Conservation (phyloP, 2,329 filamentous ascomycete genomes). For the Aspergillus transmontanensis region DNA sequence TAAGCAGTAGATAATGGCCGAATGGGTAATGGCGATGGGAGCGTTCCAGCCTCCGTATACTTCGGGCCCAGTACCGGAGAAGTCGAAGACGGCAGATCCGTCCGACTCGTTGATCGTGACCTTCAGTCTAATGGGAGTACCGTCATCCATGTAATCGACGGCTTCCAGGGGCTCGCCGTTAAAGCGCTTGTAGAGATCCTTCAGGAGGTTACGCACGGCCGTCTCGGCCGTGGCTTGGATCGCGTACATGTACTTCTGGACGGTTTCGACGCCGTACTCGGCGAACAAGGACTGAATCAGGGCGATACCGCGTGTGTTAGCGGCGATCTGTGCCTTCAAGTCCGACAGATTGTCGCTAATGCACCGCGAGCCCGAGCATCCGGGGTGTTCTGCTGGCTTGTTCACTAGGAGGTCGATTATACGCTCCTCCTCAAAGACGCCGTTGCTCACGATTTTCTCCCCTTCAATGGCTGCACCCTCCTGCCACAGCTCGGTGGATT, state of each 20-base stretch:
- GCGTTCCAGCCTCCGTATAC: conserved; percentile 81
- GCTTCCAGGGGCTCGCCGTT: conserved; percentile 71
- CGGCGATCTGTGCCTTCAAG: conserved; percentile 82
- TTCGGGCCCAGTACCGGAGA: conserved; percentile 76
- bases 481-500: conserved; percentile 50
- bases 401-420: conserved; percentile 72
- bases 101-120: conserved; percentile 73
- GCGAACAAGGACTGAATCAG: conserved; percentile 73
- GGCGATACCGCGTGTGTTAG: conserved; percentile 82
- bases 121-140: conserved; percentile 73
- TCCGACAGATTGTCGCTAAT: conserved; percentile 84
- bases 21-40: conserved; percentile 78
- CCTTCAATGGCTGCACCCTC: conserved; percentile 52
- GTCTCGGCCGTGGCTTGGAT: conserved; percentile 81
- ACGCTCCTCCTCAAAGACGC: conserved; percentile 75
- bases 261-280: conserved; percentile 75
- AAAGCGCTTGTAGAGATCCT: conserved; percentile 69
- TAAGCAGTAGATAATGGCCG: conserved; percentile 83
- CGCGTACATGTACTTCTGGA: conserved; percentile 80
- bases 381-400: conserved; percentile 73
- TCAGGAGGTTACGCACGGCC: conserved; percentile 73
- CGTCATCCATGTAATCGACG: conserved; percentile 85
- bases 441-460: conserved; percentile 70
- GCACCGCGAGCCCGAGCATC: conserved; percentile 77
- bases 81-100: conserved; percentile 77